Evolutionary conservation across 495 filamentous ascomycete species (phyloP), one percentile per base, ranked within the genome.

Genomic region (Penicillium canariense): DNA sequence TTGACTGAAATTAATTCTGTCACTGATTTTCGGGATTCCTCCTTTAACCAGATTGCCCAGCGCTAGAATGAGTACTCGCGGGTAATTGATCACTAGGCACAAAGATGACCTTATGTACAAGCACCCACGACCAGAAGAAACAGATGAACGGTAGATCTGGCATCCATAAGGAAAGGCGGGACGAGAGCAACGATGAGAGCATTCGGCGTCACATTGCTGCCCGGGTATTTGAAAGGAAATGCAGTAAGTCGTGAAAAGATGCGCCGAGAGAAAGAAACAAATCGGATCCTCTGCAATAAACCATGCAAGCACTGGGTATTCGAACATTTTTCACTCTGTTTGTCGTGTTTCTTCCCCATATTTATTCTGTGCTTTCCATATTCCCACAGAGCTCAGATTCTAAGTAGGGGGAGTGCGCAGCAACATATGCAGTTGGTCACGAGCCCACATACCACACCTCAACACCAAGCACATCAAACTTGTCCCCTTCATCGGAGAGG

Each of bases 401-500:
- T 14, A 22, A 12, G 20, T 38, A 38, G 5, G 15, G 0, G 15
- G 20, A 18, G 3, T n/a, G 18, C 5, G 18, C 28, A 18, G 35
- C 50, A 42, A 7, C 22, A 39, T 49, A 14, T 12, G 35, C 18
- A 26, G 25, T 10, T 3, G 5, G 11, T 74, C 50, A 78, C 11
- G 72, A 61, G 10, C 79, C 78, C 52, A 96, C 80, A 65, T 85
- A 90, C 93, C 93, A 97, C 17, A 97, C 68, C 75, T 98, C 95
- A 3, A 97, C 89, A 8, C 91, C 92, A 1, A 96, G 59, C 5
- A 98, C 81, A 48, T 94, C 91, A 63, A 97, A 98, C 65, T 96
- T 96, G 61, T 84, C 82, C 5, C 94, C 94, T 54, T 94, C 89
- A 52, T 96, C 93, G 56, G 92, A 96, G n/a, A 98, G 79, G 27